phyloP scores from a whole-genome alignment of 2,329 filamentous ascomycete species.

The Xylaria sp. region DNA sequence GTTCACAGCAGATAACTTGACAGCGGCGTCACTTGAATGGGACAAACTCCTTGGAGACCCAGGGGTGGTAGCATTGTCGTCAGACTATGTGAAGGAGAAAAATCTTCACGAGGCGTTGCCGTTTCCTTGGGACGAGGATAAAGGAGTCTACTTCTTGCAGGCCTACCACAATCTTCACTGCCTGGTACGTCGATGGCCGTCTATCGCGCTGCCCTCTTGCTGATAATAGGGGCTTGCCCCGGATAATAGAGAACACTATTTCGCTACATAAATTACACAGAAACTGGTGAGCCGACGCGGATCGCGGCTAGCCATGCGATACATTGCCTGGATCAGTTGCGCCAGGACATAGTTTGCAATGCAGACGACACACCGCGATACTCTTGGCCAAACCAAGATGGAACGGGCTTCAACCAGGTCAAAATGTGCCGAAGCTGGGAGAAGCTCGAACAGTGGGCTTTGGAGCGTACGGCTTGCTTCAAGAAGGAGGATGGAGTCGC shows the following conservation, averaged over 20 bases:
- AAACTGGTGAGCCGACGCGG: background rate
- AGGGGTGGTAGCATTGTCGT: background rate
- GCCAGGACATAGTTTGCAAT: conserved; percentile 25
- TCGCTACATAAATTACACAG: conserved; percentile 22
- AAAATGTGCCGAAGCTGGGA: conserved; percentile 21
- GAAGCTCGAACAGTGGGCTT: conserved; percentile 20
- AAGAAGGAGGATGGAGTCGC: conserved; percentile 13
- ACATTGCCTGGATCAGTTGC: conserved; percentile 25
- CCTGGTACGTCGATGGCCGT: conserved; percentile 3
- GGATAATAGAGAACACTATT: conserved; percentile 14
- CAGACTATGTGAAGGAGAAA: conserved; percentile 10
- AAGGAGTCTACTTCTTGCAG: conserved; percentile 22
- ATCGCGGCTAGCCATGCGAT: conserved; percentile 16
- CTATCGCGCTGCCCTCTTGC: background rate
- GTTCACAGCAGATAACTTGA: conserved; percentile 4
- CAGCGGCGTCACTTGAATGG: background rate
- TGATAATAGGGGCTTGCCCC: background rate
- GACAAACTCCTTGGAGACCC: background rate
- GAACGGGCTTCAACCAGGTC: conserved; percentile 17
- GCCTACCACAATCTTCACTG: conserved; percentile 25
- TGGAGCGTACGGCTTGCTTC: conserved; percentile 10
- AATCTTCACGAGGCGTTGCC: conserved; percentile 8
- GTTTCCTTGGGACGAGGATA: conserved; percentile 23
- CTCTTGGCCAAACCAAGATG: conserved; percentile 5
- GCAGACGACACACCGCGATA: conserved; percentile 31